These are phyloP conservation scores for Yamadazyma epiphylla DNA, from an alignment of 1,139 yeast species.

Conservation along the genomic window DNA sequence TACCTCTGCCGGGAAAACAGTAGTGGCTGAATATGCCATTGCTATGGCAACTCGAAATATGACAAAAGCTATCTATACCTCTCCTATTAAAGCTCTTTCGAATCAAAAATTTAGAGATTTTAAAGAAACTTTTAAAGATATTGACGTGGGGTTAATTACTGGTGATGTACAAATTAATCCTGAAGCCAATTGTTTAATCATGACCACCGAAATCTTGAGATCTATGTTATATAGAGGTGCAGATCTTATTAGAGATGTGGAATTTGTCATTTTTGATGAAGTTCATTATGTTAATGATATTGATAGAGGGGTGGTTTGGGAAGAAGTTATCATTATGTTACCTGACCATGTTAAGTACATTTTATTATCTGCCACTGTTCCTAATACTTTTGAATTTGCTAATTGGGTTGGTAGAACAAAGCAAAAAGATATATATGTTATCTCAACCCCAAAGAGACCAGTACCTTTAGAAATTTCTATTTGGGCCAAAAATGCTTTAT, in stretches of 20 bases:
- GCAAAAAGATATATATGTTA: constrained; percentile 91
- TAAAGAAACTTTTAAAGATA: constrained; percentile 71
- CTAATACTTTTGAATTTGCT: constrained; percentile 96
- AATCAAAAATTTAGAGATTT: constrained; percentile 94
- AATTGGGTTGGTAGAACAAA: constrained; percentile 98
- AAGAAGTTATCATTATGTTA: constrained; percentile 92
- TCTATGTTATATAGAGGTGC: constrained; percentile 97
- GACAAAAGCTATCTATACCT: constrained; percentile 90
- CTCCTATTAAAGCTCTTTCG: constrained; percentile 89
- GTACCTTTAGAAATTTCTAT: constrained; percentile 86
- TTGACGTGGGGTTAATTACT: constrained; percentile 91
- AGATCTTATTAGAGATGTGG: constrained; percentile 93
- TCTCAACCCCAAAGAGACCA: constrained; percentile 93
- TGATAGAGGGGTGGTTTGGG: constrained; percentile 99
- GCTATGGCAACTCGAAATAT: constrained; percentile 88
- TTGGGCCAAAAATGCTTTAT: constrained; percentile 67
- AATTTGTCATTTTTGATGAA: constrained; percentile 95
- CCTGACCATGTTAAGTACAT: constrained; percentile 95
- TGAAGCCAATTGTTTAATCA: constrained; percentile 91
- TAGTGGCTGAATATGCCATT: constrained; percentile 90
- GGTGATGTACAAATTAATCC: constrained; percentile 99
- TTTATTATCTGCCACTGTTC: constrained; percentile 90
- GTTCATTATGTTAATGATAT: constrained; percentile 96
- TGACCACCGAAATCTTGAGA: constrained; percentile 96
- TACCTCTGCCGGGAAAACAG: constrained; percentile 91